A percentile compares a stretch with the other conserved stretches of the same genome.
Conservation (phyloP, 306 rosid species). For the Luffa acutangula region DNA sequence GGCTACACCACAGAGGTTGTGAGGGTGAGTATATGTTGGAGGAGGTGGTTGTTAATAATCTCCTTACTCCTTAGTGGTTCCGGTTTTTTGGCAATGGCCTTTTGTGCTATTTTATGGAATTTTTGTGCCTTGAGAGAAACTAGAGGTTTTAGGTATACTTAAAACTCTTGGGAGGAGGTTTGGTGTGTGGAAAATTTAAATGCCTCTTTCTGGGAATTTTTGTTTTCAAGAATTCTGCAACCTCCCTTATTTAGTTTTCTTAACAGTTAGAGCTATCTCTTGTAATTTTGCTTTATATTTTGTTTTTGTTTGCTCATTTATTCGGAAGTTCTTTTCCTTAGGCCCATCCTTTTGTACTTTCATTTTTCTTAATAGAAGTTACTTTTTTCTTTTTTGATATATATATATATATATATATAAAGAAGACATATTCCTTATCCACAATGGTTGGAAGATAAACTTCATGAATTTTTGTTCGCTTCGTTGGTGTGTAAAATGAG, state of each 20-base stretch:
- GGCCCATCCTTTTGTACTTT: not conserved
- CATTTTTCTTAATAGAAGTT: not conserved
- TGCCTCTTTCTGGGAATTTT: not conserved
- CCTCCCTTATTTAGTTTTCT: not conserved
- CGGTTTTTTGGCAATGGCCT: not conserved
- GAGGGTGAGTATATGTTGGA: not conserved
- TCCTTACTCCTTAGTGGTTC: not conserved
- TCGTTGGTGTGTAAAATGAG: not conserved
- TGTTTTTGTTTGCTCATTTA: not conserved
- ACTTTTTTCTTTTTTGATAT: not conserved
- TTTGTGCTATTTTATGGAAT: not conserved
- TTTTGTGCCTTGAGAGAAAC: not conserved
- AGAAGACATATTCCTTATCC: not conserved
- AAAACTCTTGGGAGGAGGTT: not conserved
- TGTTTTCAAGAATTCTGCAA: not conserved
- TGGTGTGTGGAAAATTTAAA: not conserved
- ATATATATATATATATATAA: not conserved
- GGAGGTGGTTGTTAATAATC: not conserved
- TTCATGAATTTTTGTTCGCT: not conserved
- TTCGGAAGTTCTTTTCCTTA: not conserved
- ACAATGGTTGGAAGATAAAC: not conserved
- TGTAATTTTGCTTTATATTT: not conserved
- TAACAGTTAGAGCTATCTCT: not conserved
- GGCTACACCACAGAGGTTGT: not conserved
- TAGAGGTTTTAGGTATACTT: not conserved